Base-by-base conservation (phyloP, 495 filamentous ascomycete genomes). In the Friedmanniomyces simplex region DNA sequence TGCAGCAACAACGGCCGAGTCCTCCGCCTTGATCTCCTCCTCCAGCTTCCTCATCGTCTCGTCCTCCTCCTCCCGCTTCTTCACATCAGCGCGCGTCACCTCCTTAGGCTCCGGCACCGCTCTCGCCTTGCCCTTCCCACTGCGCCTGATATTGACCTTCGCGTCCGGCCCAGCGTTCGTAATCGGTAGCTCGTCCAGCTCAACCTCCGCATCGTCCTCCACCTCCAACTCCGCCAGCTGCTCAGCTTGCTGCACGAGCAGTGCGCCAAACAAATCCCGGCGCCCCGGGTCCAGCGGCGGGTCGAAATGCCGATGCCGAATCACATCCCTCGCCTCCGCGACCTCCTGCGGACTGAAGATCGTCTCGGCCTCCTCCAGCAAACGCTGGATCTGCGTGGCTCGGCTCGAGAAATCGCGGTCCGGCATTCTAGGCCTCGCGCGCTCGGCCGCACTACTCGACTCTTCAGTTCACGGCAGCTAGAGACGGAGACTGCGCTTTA, bases 341-440 rank as follows among this genome's bases (percentile, higher is more conserved):
- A 34, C 18, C 39, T 37, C 37, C 43, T 56, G 18, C 24, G 25
- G n/a, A 26, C 6, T 51, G 30, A 37, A 58, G 45, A 41, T 20
- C 18, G 26, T 26, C 41, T 56, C 52, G 2, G 45, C 58, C 53
- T 72, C 70, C 54, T 71, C 67, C 13, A 72, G 26, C 39, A 52
- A 55, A 10, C 69, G 54, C 18, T 66, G 67, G 21, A 72, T 67
- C 24, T 68, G 69, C 11, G 66, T 68, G 3, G 69, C 68, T 6
- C 67, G 59, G 45, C 52, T 70, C 5, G 68, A 69, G 26, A 57
- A 53, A 14, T 67, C 63, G 48, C 68, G 55, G 2, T 59, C 50
- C 11, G 70, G 68, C 66, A 71, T 70, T 20, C 55, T 54, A 14
- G 68, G 69, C 53, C 68, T 50, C 18, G 34, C 34, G 16, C 8